Evolutionary conservation across 2,329 filamentous ascomycete species (phyloP).

Genomic region (Sporothrix brunneoviolacea): DNA sequence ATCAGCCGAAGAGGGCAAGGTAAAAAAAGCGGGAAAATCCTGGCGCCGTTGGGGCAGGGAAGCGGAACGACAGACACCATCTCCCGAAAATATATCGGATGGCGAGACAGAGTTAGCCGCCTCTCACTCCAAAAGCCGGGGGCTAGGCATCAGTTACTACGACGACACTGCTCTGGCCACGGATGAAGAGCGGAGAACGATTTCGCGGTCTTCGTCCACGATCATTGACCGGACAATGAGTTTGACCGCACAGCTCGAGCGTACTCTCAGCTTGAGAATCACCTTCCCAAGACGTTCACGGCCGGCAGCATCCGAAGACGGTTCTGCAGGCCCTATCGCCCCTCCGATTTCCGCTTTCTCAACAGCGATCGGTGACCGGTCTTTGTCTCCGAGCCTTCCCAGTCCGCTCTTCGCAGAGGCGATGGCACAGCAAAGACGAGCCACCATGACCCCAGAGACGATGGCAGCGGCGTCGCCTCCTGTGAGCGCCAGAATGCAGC

Average conservation of each 20-base stretch:
- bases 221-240: slow-evolving; percentile 25
- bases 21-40: background rate
- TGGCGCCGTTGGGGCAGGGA: slow-evolving; percentile 8
- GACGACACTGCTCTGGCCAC: slow-evolving; percentile 22
- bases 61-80: background rate
- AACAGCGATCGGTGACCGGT: background rate
- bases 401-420: slow-evolving; percentile 24
- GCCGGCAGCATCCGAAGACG: background rate
- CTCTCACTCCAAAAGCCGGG: slow-evolving; percentile 20
- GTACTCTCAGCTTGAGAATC: slow-evolving; percentile 13
- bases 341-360: slow-evolving; percentile 6
- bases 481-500: slow-evolving; percentile 35
- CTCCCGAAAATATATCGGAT: slow-evolving; percentile 16
- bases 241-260: slow-evolving; percentile 25
- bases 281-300: slow-evolving; percentile 6
- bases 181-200: slow-evolving; percentile 15
- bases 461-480: slow-evolving; percentile 32
- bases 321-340: background rate
- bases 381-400: slow-evolving; percentile 19
- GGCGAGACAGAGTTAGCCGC: slow-evolving; percentile 17
- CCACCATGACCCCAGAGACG: slow-evolving; percentile 6
- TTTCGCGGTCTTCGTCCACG: background rate
- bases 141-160: slow-evolving; percentile 23
- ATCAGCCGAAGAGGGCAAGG: background rate
- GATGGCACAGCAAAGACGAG: slow-evolving; percentile 21